phyloP scores from a whole-genome alignment of 2,329 filamentous ascomycete genomes.

The Pseudophaeomoniella oleicola region DNA sequence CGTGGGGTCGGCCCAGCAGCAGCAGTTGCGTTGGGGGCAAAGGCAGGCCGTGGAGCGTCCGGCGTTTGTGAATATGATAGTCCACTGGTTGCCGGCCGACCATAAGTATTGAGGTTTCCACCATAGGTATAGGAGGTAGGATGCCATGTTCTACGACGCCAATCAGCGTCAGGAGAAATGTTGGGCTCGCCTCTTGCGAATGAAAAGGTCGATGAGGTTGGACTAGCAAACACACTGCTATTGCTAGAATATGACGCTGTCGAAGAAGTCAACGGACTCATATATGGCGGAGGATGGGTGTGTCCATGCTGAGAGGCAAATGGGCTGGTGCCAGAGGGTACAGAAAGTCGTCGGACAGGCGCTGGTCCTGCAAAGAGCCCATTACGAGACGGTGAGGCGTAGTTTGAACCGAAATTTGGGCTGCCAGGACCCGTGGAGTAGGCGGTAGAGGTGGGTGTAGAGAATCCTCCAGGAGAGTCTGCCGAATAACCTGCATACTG shows the following conservation, averaged over 20 bases:
- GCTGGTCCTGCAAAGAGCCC: conserved; percentile 60
- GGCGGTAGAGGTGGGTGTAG: conserved; percentile 70
- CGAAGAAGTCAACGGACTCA: conserved; percentile 40
- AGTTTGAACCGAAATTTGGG: conserved; percentile 53
- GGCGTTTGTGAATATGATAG: conserved; percentile 63
- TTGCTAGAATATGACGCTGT: conserved; percentile 40
- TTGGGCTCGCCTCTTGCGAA: conserved; percentile 54
- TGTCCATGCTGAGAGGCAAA: conserved; percentile 52
- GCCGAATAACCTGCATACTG: conserved; percentile 51
- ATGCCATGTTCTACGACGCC: conserved; percentile 81
- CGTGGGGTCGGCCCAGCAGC: conserved; percentile 46
- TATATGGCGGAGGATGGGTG: conserved; percentile 42
- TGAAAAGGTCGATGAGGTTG: conserved; percentile 48
- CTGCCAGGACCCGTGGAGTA: conserved; percentile 66
- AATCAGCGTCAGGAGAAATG: conserved; percentile 38
- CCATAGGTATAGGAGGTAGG: conserved; percentile 47
- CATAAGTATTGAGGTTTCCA: conserved; percentile 35
- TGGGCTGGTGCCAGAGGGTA: conserved; percentile 60
- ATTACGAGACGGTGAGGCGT: conserved; percentile 62
- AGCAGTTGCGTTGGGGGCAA: conserved; percentile 32
- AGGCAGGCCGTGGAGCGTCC: conserved; percentile 42
- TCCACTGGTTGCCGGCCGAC: conserved; percentile 53
- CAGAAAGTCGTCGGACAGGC: conserved; percentile 62
- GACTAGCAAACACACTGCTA: conserved; percentile 51
- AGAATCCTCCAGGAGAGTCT: conserved; percentile 58